These are phyloP conservation scores for Misopates orontium DNA, from an alignment of 257 asterid species.

Conservation along the genomic window DNA sequence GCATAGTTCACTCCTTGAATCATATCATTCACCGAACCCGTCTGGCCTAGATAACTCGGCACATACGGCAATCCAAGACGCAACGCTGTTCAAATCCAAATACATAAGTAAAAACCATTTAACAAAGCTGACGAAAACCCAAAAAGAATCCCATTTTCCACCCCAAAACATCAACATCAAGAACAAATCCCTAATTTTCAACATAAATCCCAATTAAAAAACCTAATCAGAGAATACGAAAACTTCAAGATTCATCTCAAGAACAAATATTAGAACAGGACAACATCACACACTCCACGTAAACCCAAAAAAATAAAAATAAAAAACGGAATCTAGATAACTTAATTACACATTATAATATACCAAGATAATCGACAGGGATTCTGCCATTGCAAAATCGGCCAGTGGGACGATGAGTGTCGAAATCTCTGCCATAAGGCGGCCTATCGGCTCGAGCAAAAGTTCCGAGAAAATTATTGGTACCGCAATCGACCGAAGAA, in stretches of 20 bases:
- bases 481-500: conserved; percentile 92
- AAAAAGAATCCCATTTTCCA: background rate
- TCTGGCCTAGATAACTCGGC: conserved; percentile 80
- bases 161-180: conserved; percentile 14
- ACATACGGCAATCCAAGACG: conserved; percentile 83
- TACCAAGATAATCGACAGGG: conserved; percentile 89
- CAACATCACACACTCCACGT: background rate
- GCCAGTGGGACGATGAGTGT: conserved; percentile 86
- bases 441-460: conserved; percentile 91
- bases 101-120: conserved; percentile 1
- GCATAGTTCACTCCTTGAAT: conserved; percentile 81
- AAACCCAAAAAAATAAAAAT: conserved; percentile 10
- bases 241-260: background rate
- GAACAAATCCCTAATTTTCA: too few species aligned
- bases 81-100: conserved; percentile 51
- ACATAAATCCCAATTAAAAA: too few species aligned
- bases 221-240: background rate
- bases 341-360: background rate
- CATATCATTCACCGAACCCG: conserved; percentile 64
- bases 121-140: background rate
- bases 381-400: conserved; percentile 92
- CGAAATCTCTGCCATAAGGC: conserved; percentile 92
- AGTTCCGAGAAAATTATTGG: conserved; percentile 83
- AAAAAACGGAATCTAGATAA: too few species aligned
- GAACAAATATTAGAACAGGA: too few species aligned